Conservation (phyloP, 164 flowering plant genomes). For the grape (Vitis vinifera) region ASM3070453v1 NC_081807.1:1821001-1821500, state of each 20-base stretch:
- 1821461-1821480: background rate
- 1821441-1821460: background rate
- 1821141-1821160: constrained; percentile 95
- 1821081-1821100: too few species aligned
- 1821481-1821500: too few species aligned
- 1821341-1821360: background rate
- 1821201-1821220: constrained; percentile 86
- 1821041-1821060: too few species aligned
- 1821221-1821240: background rate
- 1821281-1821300: too few species aligned
- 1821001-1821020: too few species aligned
- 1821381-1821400: background rate
- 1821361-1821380: background rate
- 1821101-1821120: background rate
- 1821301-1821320: background rate
- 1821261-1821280: background rate
- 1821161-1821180: constrained; percentile 65
- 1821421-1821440: background rate
- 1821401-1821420: background rate
- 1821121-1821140: constrained; percentile 81
- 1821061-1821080: too few species aligned
- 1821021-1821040: too few species aligned
- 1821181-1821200: constrained; percentile 84
- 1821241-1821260: background rate
- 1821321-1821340: background rate